phyloP scores from a whole-genome alignment of 768 basidiomycete genomes.

The Lactarius hengduanensis region DNA sequence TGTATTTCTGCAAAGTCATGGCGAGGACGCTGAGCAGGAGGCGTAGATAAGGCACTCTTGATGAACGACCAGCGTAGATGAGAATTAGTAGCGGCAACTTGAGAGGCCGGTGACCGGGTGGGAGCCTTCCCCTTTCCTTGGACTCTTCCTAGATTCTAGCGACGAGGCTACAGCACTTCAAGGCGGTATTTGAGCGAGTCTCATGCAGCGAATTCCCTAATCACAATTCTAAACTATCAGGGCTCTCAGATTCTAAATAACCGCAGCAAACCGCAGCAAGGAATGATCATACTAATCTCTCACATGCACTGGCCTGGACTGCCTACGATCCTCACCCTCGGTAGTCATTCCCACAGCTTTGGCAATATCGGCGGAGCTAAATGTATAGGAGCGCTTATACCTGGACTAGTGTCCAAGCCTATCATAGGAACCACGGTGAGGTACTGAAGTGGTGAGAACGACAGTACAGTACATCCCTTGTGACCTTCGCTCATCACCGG shows the following conservation, averaged over 20 bases:
- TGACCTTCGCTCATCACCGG: constrained; percentile 6
- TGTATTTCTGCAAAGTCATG: constrained; percentile 48
- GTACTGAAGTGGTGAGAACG: constrained; percentile 9
- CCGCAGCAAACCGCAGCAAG: no score
- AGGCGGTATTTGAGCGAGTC: no score
- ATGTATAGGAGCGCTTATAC: background rate
- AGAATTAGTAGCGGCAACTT: background rate
- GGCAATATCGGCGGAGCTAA: background rate
- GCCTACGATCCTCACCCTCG: background rate
- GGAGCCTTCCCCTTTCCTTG: no score
- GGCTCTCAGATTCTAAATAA: no score
- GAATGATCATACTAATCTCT: background rate
- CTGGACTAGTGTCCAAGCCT: background rate
- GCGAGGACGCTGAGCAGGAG: background rate
- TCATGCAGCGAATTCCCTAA: no score
- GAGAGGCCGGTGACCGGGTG: background rate
- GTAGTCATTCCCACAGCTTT: background rate
- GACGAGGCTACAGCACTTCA: no score
- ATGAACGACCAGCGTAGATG: background rate
- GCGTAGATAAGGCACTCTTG: background rate
- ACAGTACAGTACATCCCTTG: constrained; percentile 5
- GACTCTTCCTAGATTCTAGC: no score
- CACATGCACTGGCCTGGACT: background rate
- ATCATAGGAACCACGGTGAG: background rate
- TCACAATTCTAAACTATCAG: no score